phyloP scores from a whole-genome alignment of 2,329 filamentous ascomycete genomes.

The Cytospora piceicola region DNA sequence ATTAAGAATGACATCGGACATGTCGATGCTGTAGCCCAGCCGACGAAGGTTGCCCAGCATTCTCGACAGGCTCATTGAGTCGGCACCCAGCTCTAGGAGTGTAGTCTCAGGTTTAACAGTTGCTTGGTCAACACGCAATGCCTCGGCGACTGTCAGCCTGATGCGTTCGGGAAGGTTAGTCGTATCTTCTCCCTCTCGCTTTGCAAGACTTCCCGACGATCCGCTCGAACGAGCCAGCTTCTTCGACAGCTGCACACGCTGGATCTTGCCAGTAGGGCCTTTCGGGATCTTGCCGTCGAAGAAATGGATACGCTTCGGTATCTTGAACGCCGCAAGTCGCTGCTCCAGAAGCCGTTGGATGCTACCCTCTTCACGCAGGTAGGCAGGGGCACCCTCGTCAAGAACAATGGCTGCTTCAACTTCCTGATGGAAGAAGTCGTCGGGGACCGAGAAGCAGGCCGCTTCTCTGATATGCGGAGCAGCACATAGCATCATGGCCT shows the following conservation, averaged over 20 bases:
- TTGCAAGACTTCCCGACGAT: neutral
- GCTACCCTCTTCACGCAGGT: neutral
- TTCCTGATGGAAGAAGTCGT: conserved; percentile 83
- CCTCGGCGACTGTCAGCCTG: neutral
- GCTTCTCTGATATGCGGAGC: conserved; percentile 76
- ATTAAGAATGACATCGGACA: conserved; percentile 15
- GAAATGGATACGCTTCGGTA: conserved; percentile 5
- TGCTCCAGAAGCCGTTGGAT: conserved; percentile 4
- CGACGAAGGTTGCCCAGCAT: conserved; percentile 3
- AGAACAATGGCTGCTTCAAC: conserved; percentile 77
- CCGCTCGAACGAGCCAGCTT: neutral
- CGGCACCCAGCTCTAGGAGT: conserved; percentile 12
- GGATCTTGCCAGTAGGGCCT: conserved; percentile 10
- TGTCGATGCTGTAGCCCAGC: conserved; percentile 6
- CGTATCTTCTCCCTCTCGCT: neutral
- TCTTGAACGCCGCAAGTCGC: conserved; percentile 5
- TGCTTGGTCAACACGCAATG: neutral
- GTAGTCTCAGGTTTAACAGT: neutral
- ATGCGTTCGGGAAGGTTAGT: neutral
- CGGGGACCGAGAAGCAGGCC: conserved; percentile 81
- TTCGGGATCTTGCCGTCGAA: conserved; percentile 9
- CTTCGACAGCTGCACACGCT: neutral
- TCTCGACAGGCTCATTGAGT: conserved; percentile 19
- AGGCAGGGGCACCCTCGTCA: neutral
- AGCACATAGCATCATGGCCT: conserved; percentile 69